Percentiles rank a stretch among this genome's conserved stretches.
These are phyloP conservation scores for Forsythia suspensa DNA, from an alignment of 257 asterid genomes.

Conservation along the genomic window DNA sequence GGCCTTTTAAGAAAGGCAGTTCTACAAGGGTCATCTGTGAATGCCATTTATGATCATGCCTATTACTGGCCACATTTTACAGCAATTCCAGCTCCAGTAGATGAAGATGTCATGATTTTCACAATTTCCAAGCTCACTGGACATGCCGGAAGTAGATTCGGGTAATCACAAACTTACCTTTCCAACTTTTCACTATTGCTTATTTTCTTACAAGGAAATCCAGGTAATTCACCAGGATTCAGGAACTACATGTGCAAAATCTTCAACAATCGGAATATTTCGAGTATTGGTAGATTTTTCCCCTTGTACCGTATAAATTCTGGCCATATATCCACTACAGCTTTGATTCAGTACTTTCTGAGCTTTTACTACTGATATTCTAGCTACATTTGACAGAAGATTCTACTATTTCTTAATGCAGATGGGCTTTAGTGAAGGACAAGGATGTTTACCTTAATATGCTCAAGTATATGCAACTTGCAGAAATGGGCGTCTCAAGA, in stretches of 20 bases:
- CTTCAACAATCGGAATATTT: too few species aligned
- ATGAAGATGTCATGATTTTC: conserved; percentile 72
- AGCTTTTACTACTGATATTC: not conserved
- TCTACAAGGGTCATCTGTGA: conserved; percentile 27
- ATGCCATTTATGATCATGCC: conserved; percentile 57
- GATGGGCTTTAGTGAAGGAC: conserved; percentile 78
- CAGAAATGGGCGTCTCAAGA: conserved; percentile 57
- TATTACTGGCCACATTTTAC: conserved; percentile 84
- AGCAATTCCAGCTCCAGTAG: conserved; percentile 60
- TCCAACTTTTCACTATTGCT: not conserved
- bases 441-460: conserved; percentile 46
- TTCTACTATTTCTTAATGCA: conserved; percentile 12
- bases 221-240: too few species aligned
- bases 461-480: conserved; percentile 12
- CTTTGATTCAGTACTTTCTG: too few species aligned
- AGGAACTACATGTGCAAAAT: too few species aligned
- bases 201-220: too few species aligned
- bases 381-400: not conserved
- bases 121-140: conserved; percentile 78
- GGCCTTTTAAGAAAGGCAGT: conserved; percentile 46
- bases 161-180: conserved; percentile 29
- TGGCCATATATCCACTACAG: too few species aligned
- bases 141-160: conserved; percentile 82
- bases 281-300: too few species aligned
- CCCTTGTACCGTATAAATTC: too few species aligned